A percentile compares a stretch with the other conserved stretches of the same genome.
phyloP scores from a whole-genome alignment of 2,329 filamentous ascomycete genomes.

The Metarhizium humberi region DNA sequence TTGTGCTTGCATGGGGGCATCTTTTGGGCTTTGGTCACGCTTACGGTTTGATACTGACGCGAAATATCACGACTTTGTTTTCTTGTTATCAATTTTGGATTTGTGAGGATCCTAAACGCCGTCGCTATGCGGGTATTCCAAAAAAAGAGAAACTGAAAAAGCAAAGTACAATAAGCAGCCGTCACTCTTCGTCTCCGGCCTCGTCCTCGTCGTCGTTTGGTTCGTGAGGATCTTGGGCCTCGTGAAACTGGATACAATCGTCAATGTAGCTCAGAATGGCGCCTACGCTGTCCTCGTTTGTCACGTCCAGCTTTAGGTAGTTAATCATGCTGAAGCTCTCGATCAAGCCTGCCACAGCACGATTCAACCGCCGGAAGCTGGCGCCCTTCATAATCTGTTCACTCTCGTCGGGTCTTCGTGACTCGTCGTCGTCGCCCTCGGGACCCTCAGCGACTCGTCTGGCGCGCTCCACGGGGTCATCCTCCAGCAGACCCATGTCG shows the following conservation, averaged over 20 bases:
- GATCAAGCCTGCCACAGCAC: slow-evolving; percentile 81
- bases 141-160: not conserved
- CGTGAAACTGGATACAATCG: slow-evolving; percentile 86
- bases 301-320: slow-evolving; percentile 80
- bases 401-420: slow-evolving; percentile 53
- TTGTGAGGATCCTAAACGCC: slow-evolving; percentile 21
- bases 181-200: slow-evolving; percentile 27
- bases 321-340: slow-evolving; percentile 98
- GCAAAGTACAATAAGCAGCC: not conserved
- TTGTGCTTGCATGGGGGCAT: too few species aligned
- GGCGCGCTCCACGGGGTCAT: slow-evolving; percentile 53
- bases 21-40: too few species aligned
- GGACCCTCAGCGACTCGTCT: slow-evolving; percentile 29
- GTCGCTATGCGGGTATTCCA: slow-evolving; percentile 28
- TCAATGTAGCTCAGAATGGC: slow-evolving; percentile 85
- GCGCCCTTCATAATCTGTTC: slow-evolving; percentile 69
- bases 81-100: too few species aligned
- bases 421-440: slow-evolving; percentile 40
- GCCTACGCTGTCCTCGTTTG: slow-evolving; percentile 85
- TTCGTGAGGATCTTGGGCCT: slow-evolving; percentile 85
- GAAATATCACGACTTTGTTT: too few species aligned
- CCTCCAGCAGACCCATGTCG: slow-evolving; percentile 72
- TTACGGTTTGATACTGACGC: too few species aligned
- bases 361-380: slow-evolving; percentile 75
- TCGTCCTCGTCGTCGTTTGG: slow-evolving; percentile 56